Base-by-base conservation (phyloP, 345 rosid genomes). In the Salix suchowensis region DNA sequence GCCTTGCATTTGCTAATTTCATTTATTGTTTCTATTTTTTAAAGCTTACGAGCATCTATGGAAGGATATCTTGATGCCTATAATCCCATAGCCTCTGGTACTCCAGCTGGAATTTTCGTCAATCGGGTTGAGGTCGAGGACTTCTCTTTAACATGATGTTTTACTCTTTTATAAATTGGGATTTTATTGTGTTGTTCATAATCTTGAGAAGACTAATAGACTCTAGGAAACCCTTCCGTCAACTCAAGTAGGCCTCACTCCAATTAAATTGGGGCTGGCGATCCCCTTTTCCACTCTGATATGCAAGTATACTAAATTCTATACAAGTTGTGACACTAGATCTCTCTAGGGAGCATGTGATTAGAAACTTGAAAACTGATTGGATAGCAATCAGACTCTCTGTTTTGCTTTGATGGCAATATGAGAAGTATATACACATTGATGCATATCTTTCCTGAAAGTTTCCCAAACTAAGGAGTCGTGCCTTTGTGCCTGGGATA, bases 11-110 rank as follows among this genome's bases (percentile, higher is more conserved):
- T 77, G 58, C 60, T 46, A 62, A 26, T 62, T 7, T n/a, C 36
- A 62, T 62, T 11, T 62, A n/a, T 62, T 65, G 39, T 64, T 74
- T 44, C 21, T 64, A 73, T 76, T 55, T 75, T 55, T 66, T 75
- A 58, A 86, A 94, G 98, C 82, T 92, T 95, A 76, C 90, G 97
- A 79, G 85, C 89, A 77, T 95, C 98, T 32, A 95, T 95, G 98
- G 97, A 88, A 89, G 96, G 96, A 65, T 90, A 87, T 86, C 98
- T 95, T 77, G 97, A 92, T 81, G 97, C 93, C 77, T 95, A 91
- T 83, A 68, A 91, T 88, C 97, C 98, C 67, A 78, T 70, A 50
- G 52, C 84, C 65, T 90, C 96, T 44, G 79, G 85, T 74, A 84
- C 90, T 81, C 96, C 98, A 36, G 85, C 92, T 77, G 98, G 97